These are phyloP conservation scores for Yamadazyma trypodendri DNA, from an alignment of 1,139 yeast genomes.

Conservation along the genomic window DNA sequence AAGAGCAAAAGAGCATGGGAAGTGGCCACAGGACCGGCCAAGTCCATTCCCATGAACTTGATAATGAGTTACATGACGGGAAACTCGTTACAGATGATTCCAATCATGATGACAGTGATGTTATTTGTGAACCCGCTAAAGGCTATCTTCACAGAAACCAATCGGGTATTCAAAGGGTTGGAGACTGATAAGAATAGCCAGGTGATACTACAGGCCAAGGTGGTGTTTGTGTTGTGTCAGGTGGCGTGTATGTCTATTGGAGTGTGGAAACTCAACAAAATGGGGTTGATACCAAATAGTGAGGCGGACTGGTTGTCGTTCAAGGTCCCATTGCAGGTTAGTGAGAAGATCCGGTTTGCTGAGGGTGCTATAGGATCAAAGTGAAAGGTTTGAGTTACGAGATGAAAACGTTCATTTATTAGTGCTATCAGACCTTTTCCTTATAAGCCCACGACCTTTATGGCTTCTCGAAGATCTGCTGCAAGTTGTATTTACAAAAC, in stretches of 20 bases:
- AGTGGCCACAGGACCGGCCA: constrained; percentile 78
- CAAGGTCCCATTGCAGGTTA: constrained; percentile 39
- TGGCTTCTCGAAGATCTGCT: constrained; percentile 56
- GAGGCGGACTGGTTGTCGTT: constrained; percentile 91
- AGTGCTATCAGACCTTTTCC: no score
- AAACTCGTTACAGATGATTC: constrained; percentile 82
- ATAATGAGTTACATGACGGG: constrained; percentile 95
- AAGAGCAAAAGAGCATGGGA: constrained; percentile 81
- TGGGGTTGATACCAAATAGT: constrained; percentile 90
- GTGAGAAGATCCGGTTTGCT: constrained; percentile 4
- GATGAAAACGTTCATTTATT: no score
- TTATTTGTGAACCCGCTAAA: constrained; percentile 74
- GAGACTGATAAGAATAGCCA: constrained; percentile 34
- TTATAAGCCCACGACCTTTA: no score
- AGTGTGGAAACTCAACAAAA: constrained; percentile 74
- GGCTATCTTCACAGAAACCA: constrained; percentile 61
- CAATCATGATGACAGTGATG: constrained; percentile 88
- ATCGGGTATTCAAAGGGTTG: constrained; percentile 39
- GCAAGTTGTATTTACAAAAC: constrained; percentile 57
- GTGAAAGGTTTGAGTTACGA: no score
- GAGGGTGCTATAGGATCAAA: no score
- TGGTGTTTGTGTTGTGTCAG: constrained; percentile 55
- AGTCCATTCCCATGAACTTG: constrained; percentile 82
- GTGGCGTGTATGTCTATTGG: constrained; percentile 71
- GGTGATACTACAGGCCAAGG: constrained; percentile 42